Base-by-base conservation (phyloP, 75 land plant species). In the Picea sitchensis region DNA sequence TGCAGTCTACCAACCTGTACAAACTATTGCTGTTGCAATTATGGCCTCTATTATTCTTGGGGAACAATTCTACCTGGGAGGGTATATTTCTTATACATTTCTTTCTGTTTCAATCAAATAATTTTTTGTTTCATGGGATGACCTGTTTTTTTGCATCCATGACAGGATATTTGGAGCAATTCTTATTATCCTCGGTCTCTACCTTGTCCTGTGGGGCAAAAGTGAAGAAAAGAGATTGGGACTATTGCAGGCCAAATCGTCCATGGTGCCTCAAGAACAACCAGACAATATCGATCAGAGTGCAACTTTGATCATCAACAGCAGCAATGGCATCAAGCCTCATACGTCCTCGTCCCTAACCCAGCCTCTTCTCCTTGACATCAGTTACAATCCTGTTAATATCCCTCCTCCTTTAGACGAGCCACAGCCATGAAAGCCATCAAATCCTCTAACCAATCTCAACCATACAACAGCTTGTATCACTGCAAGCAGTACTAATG, bases 1-100 rank as follows among this genome's bases (percentile, higher is more conserved):
- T 13, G 95, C 99, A 1, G 92, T 92, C 21, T 96, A 92, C 77
- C 92, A 89, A 77, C 99, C 99, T 5, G 88, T 96, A 4, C 99
- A 96, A 81, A 96, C 97, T 21, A 79, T 96, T 2, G 87, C 93
- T 32, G 99, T 96, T 72, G 99, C 96, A 3, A 74, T 94, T 68
- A 83, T 95, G 87, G 87, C 95, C 14, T 88, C 94, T 65, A 8
- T 87, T 11, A 81, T 92, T 51, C 78, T 94, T 2, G 94, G 26
- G 26, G 26, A 26, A 26, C 26, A 26, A 26, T 26, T 26, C 26
- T 26, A 26, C 26, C 26, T 26, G 26, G 41, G 38, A 86, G 91
- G 95, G 99, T 96, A 80, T 20, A 13, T 47, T 68, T 17, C 38
- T 26, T 78, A 17, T 26, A 14, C 7, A 14, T 32, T n/a, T 18